Base-by-base conservation (phyloP, 176 grass and related monocot genomes). In the Dendrocalamus sinicus region DNA sequence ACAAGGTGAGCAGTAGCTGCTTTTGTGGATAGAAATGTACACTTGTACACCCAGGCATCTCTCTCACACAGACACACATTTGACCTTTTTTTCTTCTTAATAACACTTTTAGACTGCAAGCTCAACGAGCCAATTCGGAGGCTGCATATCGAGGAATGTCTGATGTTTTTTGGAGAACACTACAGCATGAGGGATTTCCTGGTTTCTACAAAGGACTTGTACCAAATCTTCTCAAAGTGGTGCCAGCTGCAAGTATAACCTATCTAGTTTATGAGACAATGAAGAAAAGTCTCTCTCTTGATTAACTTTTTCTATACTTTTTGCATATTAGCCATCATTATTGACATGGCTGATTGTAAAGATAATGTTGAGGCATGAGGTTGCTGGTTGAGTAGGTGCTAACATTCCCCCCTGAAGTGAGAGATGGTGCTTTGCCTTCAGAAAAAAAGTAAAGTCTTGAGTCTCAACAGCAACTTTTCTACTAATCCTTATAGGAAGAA, bases 181-280 rank as follows among this genome's bases (percentile, higher is more conserved):
- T 94, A 70, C 69, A 66, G 3, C 63, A 68, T 54, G 94, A 97
- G 77, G 92, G 94, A 48, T 46, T 92, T 74, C 79, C 66, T 58
- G 92, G 88, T 87, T 97, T 97, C 77, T 97, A 94, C 76, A 97
- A 92, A 85, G 94, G 94, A n/a, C 47, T 97, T 72, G 30, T 92
- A 60, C 94, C 92, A 63, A 97, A 97, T 86, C 83, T 97, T 62
- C 90, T 97, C 47, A 97, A 97, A 91, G 94, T 94, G 53, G 92
- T 97, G 47, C 94, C 92, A 46, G 88, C 94, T 72, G 94, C 94
- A 70, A 92, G 92, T 83, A 97, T 97, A 88, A 97, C 94, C 32
- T 97, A 97, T 89, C 85, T 97, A 54, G 88, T 97, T 70, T 97
- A 97, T 30, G 94, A 97, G 90, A 85, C 88, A 1, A 97, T 94